These are phyloP conservation scores for Pneumocystis carinii DNA, from an alignment of 1,139 yeast species.

Conservation along the genomic window DNA sequence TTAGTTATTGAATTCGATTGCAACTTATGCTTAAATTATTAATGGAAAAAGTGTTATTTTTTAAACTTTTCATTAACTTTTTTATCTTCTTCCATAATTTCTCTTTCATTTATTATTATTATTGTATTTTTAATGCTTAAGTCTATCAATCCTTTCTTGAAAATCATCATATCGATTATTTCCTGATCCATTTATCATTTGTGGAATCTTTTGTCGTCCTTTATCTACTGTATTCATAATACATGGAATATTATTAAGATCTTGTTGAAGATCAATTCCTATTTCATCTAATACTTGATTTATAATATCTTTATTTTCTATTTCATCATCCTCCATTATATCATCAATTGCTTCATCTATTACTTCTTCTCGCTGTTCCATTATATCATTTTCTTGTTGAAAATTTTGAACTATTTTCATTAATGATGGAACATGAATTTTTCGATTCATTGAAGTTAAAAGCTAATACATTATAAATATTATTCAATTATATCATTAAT, in stretches of 20 bases:
- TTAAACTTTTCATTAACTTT: neutral
- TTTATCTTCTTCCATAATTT: neutral
- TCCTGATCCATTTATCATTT: neutral
- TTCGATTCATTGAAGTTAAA: constrained; percentile 70
- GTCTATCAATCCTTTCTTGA: neutral
- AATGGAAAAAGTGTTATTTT: neutral
- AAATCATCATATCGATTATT: neutral
- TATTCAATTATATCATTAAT: neutral
- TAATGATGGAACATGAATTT: constrained; percentile 80
- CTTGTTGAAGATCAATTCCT: constrained; percentile 68
- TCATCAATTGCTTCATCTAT: constrained; percentile 98
- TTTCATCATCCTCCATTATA: constrained; percentile 32
- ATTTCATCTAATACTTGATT: constrained; percentile 87
- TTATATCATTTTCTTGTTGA: constrained; percentile 81
- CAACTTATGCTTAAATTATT: neutral
- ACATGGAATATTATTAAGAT: constrained; percentile 15
- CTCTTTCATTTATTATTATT: neutral
- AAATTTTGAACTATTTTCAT: constrained; percentile 88
- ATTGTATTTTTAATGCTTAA: neutral
- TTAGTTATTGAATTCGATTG: too few relatives aligned
- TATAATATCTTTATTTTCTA: constrained; percentile 85
- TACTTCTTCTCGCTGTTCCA: constrained; percentile 98
- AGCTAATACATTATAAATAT: constrained; percentile 22
- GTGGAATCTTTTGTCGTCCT: neutral
- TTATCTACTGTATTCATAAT: neutral